Conservation (phyloP, 2,329 filamentous ascomycete genomes). For the Botryotinia calthae region DNA sequence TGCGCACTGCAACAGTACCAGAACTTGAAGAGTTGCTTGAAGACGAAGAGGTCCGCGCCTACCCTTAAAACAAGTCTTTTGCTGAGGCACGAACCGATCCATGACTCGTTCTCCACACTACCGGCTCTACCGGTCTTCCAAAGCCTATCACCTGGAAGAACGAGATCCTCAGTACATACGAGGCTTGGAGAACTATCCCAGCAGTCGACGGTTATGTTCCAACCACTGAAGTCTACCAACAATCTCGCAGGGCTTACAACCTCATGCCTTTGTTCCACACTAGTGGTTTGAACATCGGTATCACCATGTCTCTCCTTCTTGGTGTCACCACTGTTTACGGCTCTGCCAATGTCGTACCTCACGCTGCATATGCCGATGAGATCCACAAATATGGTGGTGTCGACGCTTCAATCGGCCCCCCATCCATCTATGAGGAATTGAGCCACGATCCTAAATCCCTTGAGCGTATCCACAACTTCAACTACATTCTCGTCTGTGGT, state of each 20-base stretch:
- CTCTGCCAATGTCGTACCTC: conserved; percentile 26
- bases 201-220: conserved; percentile 55
- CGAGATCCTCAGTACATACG: conserved; percentile 30
- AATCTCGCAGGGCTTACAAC: conserved; percentile 26
- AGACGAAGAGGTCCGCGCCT: conserved; percentile 24
- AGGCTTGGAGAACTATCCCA: conserved; percentile 30
- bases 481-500: conserved; percentile 28
- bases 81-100: conserved; percentile 41
- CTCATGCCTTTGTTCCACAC: conserved; percentile 31
- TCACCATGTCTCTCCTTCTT: conserved; percentile 27
- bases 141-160: conserved; percentile 41
- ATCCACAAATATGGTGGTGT: conserved; percentile 32
- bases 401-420: conserved; percentile 29
- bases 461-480: conserved; percentile 27
- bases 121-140: conserved; percentile 45
- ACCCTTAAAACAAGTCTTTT: conserved; percentile 39
- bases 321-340: conserved; percentile 32
- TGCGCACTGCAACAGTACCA: conserved; percentile 30
- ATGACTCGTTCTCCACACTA: conserved; percentile 44
- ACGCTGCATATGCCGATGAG: conserved; percentile 31
- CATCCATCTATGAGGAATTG: conserved; percentile 29
- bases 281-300: conserved; percentile 30
- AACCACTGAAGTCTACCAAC: conserved; percentile 64
- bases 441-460: conserved; percentile 27
- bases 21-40: conserved; percentile 37